Conservation (phyloP, 352 stramenopile species). For the Globisporangium heterothallicum region DNA sequence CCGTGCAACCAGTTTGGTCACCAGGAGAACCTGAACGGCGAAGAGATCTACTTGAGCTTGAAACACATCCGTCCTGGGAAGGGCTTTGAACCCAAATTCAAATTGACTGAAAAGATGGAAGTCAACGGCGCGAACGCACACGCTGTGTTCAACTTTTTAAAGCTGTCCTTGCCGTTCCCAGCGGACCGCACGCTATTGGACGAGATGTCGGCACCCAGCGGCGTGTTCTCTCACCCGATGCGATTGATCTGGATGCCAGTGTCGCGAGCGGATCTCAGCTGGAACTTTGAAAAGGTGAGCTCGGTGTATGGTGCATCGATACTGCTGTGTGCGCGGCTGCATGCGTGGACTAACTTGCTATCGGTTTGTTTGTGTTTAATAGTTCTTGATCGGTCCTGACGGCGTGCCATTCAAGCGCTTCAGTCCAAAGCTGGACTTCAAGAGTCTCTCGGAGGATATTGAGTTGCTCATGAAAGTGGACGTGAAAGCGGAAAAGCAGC, state of each 20-base stretch:
- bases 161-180: slow-evolving; percentile 62
- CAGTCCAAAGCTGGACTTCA: slow-evolving; percentile 69
- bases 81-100: slow-evolving; percentile 64
- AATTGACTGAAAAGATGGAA: slow-evolving; percentile 74
- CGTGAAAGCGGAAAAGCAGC: slow-evolving; percentile 27
- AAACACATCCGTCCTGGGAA: slow-evolving; percentile 68
- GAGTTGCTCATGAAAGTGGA: slow-evolving; percentile 51
- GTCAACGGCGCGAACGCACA: slow-evolving; percentile 78
- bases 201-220: slow-evolving; percentile 71
- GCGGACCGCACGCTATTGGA: slow-evolving; percentile 72
- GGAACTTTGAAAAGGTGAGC: slow-evolving; percentile 81
- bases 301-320: neutral
- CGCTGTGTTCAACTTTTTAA: slow-evolving; percentile 74
- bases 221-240: slow-evolving; percentile 79
- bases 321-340: neutral
- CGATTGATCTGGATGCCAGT: slow-evolving; percentile 83
- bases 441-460: slow-evolving; percentile 60
- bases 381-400: slow-evolving; percentile 76
- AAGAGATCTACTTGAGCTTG: slow-evolving; percentile 73
- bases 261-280: slow-evolving; percentile 70
- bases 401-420: slow-evolving; percentile 77
- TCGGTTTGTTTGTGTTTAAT: slow-evolving; percentile 3
- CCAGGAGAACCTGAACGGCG: slow-evolving; percentile 76
- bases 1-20: slow-evolving; percentile 82
- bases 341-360: neutral